phyloP scores from a whole-genome alignment of 75 land plant genomes.

The Isoetes taiwanensis region DNA sequence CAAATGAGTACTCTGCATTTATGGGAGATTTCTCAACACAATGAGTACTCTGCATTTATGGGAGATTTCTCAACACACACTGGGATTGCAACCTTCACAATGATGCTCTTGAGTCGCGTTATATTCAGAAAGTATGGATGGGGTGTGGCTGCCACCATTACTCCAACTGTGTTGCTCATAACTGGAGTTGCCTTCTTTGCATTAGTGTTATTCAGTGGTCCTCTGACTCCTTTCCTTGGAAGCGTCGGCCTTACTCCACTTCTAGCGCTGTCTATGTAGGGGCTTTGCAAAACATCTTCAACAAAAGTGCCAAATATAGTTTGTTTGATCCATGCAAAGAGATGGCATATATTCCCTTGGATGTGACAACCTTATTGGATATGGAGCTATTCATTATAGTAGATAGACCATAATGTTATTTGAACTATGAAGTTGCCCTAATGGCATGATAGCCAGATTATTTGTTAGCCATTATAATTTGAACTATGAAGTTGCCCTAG shows the following conservation, averaged over 20 bases:
- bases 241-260: constrained; percentile 83
- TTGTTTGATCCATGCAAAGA: constrained; percentile 99
- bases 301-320: constrained; percentile 99
- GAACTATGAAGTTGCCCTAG: too few species aligned
- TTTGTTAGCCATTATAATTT: too few species aligned
- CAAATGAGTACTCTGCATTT: too few species aligned
- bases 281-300: constrained; percentile 95
- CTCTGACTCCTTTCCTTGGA: constrained; percentile 63
- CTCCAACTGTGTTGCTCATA: constrained; percentile 81
- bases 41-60: constrained; percentile 96
- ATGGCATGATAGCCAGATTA: too few species aligned
- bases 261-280: constrained; percentile 98
- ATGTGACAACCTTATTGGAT: too few species aligned
- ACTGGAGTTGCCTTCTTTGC: constrained; percentile 98
- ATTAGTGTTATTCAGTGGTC: constrained; percentile 68
- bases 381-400: too few species aligned
- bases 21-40: too few species aligned
- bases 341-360: constrained; percentile 98
- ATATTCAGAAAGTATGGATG: constrained; percentile 88
- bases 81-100: constrained; percentile 90
- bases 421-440: too few species aligned
- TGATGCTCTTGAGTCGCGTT: constrained; percentile 84
- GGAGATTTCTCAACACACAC: constrained; percentile 96
- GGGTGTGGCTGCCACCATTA: constrained; percentile 96
- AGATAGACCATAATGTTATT: too few species aligned